A percentile compares a stretch with the other conserved stretches of the same genome.
These are phyloP conservation scores for Fusarium sp. DNA, from an alignment of 2,329 filamentous ascomycete species.

Conservation along the genomic window DNA sequence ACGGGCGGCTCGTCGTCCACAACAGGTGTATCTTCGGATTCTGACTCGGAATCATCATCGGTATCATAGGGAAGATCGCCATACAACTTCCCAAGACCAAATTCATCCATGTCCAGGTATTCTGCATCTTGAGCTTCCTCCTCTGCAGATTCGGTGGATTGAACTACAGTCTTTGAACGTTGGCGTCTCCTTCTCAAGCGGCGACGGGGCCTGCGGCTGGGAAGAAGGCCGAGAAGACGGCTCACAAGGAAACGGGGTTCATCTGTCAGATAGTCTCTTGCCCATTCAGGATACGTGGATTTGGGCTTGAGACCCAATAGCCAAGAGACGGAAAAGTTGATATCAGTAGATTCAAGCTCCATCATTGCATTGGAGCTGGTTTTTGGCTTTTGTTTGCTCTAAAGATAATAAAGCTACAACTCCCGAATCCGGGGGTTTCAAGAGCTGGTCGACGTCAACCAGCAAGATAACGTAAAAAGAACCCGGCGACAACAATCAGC, in stretches of 20 bases:
- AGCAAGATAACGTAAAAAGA: conserved; percentile 24
- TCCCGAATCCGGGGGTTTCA: conserved; percentile 28
- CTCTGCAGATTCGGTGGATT: conserved; percentile 16
- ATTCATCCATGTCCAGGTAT: conserved; percentile 35
- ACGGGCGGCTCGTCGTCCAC: conserved; percentile 43
- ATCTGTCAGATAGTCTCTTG: conserved; percentile 44
- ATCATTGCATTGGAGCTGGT: conserved; percentile 40
- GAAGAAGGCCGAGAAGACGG: conserved; percentile 48
- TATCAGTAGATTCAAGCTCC: conserved; percentile 47
- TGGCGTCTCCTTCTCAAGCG: conserved; percentile 41
- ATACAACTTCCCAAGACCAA: conserved; percentile 44
- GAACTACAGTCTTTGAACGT: conserved; percentile 32
- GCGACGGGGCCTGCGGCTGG: conserved; percentile 40
- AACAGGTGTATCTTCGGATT: conserved; percentile 34
- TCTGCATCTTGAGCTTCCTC: conserved; percentile 25
- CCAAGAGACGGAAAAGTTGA: conserved; percentile 50
- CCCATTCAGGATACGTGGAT: conserved; percentile 46
- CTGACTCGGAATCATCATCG: conserved; percentile 42
- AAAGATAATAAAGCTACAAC: conserved; percentile 37
- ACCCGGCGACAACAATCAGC: conserved; percentile 18
- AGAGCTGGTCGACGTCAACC: conserved; percentile 21
- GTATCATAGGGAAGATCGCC: conserved; percentile 41
- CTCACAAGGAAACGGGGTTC: conserved; percentile 51
- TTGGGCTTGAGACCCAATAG: conserved; percentile 47
- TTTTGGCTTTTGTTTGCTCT: conserved; percentile 36